phyloP scores from a whole-genome alignment of 2,329 filamentous ascomycete species.

The Verticillium tricorpus region DNA sequence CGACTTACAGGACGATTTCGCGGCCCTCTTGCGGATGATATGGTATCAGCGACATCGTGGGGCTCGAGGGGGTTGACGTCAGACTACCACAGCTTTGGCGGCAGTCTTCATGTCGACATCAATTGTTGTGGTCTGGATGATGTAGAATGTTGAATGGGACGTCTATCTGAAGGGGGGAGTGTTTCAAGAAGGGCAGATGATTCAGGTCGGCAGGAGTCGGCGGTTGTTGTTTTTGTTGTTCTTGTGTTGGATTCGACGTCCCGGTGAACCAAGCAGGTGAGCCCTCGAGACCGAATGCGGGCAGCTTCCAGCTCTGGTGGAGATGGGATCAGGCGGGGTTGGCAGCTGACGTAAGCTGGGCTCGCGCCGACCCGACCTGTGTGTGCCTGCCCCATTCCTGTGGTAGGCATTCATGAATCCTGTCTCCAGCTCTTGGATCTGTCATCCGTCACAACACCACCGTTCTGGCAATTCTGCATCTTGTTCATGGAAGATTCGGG shows the following conservation, averaged over 20 bases:
- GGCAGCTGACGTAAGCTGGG: not conserved
- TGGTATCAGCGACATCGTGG: slow-evolving; percentile 66
- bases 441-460: too few species aligned
- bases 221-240: not conserved
- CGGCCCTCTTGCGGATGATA: slow-evolving; percentile 69
- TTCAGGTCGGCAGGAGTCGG: not conserved
- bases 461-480: not conserved
- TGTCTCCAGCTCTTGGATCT: not conserved
- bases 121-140: not conserved
- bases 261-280: not conserved
- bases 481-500: too few species aligned
- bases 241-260: not conserved
- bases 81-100: not conserved
- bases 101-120: not conserved
- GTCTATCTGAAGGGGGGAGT: too few species aligned
- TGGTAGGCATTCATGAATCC: not conserved
- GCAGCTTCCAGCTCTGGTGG: not conserved
- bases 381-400: not conserved
- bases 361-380: too few species aligned
- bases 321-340: not conserved
- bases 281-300: not conserved
- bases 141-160: not conserved
- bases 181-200: not conserved
- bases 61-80: not conserved
- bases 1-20: slow-evolving; percentile 73